Conservation (phyloP, 495 filamentous ascomycete species). For the Podospora sp. region DNA sequence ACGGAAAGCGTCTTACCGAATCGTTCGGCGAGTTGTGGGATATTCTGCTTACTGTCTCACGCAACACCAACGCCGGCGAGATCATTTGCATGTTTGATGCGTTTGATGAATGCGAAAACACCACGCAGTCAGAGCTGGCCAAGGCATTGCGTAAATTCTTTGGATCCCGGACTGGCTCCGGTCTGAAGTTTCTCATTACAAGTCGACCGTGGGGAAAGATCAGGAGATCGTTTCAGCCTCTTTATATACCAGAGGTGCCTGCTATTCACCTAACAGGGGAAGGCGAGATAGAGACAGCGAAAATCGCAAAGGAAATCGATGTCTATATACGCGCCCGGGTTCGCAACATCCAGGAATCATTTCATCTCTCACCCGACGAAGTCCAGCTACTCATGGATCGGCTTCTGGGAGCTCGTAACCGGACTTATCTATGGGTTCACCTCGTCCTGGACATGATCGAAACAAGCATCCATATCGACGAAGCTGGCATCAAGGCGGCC, state of each 20-base stretch:
- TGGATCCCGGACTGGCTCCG: conserved; percentile 4
- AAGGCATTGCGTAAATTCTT: conserved; percentile 23
- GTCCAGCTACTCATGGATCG: conserved; percentile 27
- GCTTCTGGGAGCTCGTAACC: conserved; percentile 33
- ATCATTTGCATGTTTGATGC: conserved; percentile 56
- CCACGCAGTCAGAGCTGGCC: conserved; percentile 17
- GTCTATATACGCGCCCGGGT: conserved; percentile 41
- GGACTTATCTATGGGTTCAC: conserved; percentile 45
- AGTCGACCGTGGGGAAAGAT: conserved; percentile 52
- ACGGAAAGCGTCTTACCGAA: conserved; percentile 29
- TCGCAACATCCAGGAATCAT: conserved; percentile 27
- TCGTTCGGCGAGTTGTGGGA: conserved; percentile 46
- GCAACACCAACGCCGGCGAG: conserved; percentile 43
- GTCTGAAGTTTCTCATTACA: conserved; percentile 53
- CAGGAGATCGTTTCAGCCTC: conserved; percentile 32
- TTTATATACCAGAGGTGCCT: conserved; percentile 29
- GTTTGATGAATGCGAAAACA: conserved; percentile 44
- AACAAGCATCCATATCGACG: conserved; percentile 25
- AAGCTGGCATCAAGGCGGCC: conserved; percentile 25
- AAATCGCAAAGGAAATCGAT: conserved; percentile 49
- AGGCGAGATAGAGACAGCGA: conserved; percentile 38
- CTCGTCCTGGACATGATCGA: conserved; percentile 39
- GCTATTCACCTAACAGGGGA: conserved; percentile 45
- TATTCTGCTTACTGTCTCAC: conserved; percentile 38
- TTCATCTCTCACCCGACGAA: conserved; percentile 26